Evolutionary conservation across 106 monocot species (phyloP), one percentile per base, ranked within the genome.

Genomic region (Dendrobium officinale): DNA sequence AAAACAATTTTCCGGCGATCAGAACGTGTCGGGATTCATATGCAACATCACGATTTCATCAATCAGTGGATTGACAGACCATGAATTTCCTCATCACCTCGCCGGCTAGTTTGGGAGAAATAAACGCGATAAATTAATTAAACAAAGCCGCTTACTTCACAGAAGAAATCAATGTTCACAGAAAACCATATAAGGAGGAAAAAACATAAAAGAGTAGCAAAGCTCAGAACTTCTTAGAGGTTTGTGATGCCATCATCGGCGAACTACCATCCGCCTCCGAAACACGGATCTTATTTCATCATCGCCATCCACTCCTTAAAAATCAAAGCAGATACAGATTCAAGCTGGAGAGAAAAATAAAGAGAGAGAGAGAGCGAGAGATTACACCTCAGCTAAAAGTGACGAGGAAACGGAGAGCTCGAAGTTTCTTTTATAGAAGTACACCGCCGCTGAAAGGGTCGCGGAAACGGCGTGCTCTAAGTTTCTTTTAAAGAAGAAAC

Each of bases 151-250:
- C 11, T 48, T 61, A 61, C n/a, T 20, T 19, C 6, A 2, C 64
- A 66, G 4, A 26, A 24, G 64, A 66, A 66, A 66, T 22, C 64
- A 24, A 66, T 20, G 26, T 5, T 66, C 7, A 66, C 7, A 66
- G 20, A 24, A 66, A 26, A 24, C 6, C 9, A 66, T 20, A 6
- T 66, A 26, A 6, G 7, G 3, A 15, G 51, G 7, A 66, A 37
- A 70, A 51, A 16, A n/a, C 51, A 77, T 54, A 16, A 77, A 26
- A 16, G 44, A 43, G 29, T 1, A 2, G 29, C 6, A 9, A 27
- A 27, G 77, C 77, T 77, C 77, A 51, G 77, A 77, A 77, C 77
- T 77, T 77, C 77, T 77, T 77, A 77, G 77, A 77, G 77, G 77
- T 24, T 51, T 77, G 77, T 77, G 74, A 15, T 77, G 11, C 77